A percentile compares a stretch with the other conserved stretches of the same genome.
These are phyloP conservation scores for Sarocladium oryzae DNA, from an alignment of 2,329 filamentous ascomycete species.

Conservation along the genomic window DNA sequence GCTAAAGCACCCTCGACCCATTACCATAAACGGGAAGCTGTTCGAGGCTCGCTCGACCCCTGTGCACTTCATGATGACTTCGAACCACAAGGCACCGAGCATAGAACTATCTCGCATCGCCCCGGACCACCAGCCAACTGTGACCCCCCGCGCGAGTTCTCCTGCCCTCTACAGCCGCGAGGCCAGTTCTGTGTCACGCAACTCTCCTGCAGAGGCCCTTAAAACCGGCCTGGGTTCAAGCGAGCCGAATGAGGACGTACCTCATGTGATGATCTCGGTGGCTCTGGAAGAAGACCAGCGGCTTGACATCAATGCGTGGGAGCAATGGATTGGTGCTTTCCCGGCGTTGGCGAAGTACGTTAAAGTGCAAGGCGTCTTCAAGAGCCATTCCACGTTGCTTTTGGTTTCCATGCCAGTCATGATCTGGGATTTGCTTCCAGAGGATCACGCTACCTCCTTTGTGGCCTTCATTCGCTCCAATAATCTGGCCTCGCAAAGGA, in stretches of 20 bases:
- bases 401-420: conserved; percentile 52
- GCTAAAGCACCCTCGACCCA: conserved; percentile 51
- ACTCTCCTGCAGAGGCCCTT: background rate
- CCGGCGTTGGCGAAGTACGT: conserved; percentile 53
- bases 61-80: conserved; percentile 58
- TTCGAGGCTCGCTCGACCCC: conserved; percentile 53
- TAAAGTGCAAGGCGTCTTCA: conserved; percentile 55
- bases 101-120: conserved; percentile 43
- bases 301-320: conserved; percentile 52
- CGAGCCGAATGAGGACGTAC: conserved; percentile 48
- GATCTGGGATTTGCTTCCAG: conserved; percentile 53
- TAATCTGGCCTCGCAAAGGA: conserved; percentile 37
- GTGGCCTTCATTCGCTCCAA: conserved; percentile 54
- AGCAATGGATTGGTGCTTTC: conserved; percentile 49
- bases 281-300: conserved; percentile 52
- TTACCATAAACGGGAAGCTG: conserved; percentile 50
- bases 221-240: conserved; percentile 8
- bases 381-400: conserved; percentile 53
- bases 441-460: conserved; percentile 51
- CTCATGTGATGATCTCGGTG: conserved; percentile 55
- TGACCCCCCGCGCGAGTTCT: conserved; percentile 19
- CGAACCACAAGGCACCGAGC: conserved; percentile 51
- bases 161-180: conserved; percentile 15
- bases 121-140: background rate
- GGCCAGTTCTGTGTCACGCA: background rate